These are phyloP conservation scores for Dictyostelium firmibasis DNA, from an alignment of 78 protist species.

Conservation along the genomic window DNA sequence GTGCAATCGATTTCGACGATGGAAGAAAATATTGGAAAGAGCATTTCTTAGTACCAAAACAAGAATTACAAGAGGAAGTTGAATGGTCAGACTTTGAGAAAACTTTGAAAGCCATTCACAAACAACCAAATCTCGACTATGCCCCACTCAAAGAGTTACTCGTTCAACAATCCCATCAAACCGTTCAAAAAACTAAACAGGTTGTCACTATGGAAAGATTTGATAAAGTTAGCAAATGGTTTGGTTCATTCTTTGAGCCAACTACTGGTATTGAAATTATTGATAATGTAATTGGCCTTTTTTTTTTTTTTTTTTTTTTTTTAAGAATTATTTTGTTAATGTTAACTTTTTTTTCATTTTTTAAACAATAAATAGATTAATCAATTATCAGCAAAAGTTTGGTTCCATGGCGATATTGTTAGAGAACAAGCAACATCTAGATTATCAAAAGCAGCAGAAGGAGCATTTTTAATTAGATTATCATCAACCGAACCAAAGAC, in stretches of 20 bases:
- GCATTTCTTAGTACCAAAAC: constrained; percentile 60
- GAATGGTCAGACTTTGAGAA: constrained; percentile 71
- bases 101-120: constrained; percentile 7
- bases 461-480: constrained; percentile 75
- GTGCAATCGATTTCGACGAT: constrained; percentile 68
- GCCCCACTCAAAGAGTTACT: constrained; percentile 40
- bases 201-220: constrained; percentile 80
- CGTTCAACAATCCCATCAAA: constrained; percentile 73
- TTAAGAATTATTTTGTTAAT: background rate
- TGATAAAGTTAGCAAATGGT: constrained; percentile 78
- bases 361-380: constrained; percentile 47
- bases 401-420: constrained; percentile 87
- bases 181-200: constrained; percentile 65
- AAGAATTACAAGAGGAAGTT: constrained; percentile 61
- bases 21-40: constrained; percentile 80
- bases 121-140: constrained; percentile 26
- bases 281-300: constrained; percentile 3
- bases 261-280: constrained; percentile 19
- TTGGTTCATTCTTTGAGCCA: constrained; percentile 79
- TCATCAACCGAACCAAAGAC: constrained; percentile 65
- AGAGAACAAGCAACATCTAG: constrained; percentile 67
- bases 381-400: constrained; percentile 48
- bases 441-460: constrained; percentile 59
- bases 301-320: background rate
- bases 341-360: background rate